phyloP scores from a whole-genome alignment of 257 asterid species.

The Solanum bulbocastanum region DNA sequence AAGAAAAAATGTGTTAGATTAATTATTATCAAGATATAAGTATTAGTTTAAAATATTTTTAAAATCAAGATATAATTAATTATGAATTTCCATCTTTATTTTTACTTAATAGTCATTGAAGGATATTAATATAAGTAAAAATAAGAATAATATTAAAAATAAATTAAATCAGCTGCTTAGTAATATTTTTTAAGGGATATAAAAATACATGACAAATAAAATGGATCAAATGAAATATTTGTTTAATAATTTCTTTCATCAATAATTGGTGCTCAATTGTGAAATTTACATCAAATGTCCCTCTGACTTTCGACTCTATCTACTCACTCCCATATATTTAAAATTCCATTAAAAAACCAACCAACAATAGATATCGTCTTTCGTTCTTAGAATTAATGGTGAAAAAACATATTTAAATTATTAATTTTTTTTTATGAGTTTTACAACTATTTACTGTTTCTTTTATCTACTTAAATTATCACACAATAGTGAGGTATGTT shows the following conservation, averaged over 20 bases:
- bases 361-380: not conserved
- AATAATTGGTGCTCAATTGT: slow-evolving; percentile 3
- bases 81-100: not conserved
- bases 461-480: not conserved
- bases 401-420: too few relatives aligned
- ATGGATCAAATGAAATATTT: not conserved
- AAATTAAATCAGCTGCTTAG: not conserved
- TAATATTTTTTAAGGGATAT: not conserved
- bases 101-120: not conserved
- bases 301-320: not conserved
- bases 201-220: not conserved
- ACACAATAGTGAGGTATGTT: too few relatives aligned
- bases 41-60: not conserved
- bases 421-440: not conserved
- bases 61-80: not conserved
- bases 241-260: not conserved
- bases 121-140: not conserved
- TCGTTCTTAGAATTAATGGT: not conserved
- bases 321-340: not conserved
- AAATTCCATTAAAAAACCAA: not conserved
- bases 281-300: not conserved
- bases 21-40: not conserved
- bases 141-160: not conserved
- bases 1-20: not conserved
- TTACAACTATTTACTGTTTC: not conserved